Conservation (phyloP, 2,329 filamentous ascomycete species). For the Curvularia hawaiiensis region DNA sequence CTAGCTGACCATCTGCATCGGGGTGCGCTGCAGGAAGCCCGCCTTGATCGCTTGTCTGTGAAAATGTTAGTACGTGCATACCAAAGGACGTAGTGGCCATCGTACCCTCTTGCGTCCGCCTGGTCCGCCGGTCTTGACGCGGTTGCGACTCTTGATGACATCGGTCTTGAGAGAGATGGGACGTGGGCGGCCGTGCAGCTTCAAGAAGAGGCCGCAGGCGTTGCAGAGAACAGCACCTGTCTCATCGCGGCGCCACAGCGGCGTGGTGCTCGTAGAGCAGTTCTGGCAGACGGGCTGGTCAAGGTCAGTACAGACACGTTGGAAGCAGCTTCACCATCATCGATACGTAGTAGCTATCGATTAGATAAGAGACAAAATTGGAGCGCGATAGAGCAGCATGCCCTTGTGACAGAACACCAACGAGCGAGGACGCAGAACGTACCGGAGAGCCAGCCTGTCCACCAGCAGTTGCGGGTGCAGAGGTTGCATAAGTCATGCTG, state of each 20-base stretch:
- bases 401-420: constrained; percentile 47
- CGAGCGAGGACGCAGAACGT: constrained; percentile 43
- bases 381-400: constrained; percentile 16
- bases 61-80: constrained; percentile 13
- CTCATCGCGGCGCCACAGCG: constrained; percentile 97
- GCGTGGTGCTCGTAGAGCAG: constrained; percentile 92
- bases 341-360: constrained; percentile 38
- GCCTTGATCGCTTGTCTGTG: constrained; percentile 51
- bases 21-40: constrained; percentile 62
- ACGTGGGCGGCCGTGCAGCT: constrained; percentile 89
- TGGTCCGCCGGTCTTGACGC: constrained; percentile 86
- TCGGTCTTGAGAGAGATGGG: constrained; percentile 98
- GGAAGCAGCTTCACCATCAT: constrained; percentile 24
- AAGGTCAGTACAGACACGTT: constrained; percentile 20
- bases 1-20: constrained; percentile 61
- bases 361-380: constrained; percentile 48
- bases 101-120: constrained; percentile 82
- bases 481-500: constrained; percentile 66
- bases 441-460: constrained; percentile 66
- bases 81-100: constrained; percentile 22
- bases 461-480: constrained; percentile 68
- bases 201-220: constrained; percentile 95
- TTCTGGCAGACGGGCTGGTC: constrained; percentile 91
- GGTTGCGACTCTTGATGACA: constrained; percentile 98
- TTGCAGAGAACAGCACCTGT: constrained; percentile 96